phyloP scores from a whole-genome alignment of 257 asterid species.

The Nemophila menziesii region DNA sequence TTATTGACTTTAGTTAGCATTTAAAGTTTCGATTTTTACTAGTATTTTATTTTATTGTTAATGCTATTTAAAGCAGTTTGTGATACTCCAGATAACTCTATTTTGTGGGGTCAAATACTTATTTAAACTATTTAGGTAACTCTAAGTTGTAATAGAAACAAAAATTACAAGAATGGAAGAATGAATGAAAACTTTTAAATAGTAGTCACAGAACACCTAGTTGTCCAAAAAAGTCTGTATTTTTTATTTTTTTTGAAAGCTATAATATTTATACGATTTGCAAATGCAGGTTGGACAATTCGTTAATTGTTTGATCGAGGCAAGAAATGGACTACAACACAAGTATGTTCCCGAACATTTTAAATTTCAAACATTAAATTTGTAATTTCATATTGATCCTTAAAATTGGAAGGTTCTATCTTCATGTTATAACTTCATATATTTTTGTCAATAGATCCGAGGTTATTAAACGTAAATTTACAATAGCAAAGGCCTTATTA shows the following conservation, averaged over 20 bases:
- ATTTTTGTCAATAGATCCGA: conserved; percentile 43
- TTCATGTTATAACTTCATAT: neutral
- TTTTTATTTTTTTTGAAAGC: no score
- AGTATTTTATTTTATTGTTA: neutral
- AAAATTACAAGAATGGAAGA: no score
- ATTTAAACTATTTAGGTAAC: no score
- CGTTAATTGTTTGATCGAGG: conserved; percentile 60
- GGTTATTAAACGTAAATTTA: conserved; percentile 47
- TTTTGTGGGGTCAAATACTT: no score
- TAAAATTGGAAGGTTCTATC: no score
- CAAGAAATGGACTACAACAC: conserved; percentile 48
- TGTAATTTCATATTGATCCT: neutral
- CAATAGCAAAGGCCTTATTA: conserved; percentile 60
- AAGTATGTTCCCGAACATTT: conserved; percentile 24
- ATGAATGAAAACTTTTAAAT: no score
- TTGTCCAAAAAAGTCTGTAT: no score
- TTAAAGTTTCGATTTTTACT: neutral
- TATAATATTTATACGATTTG: conserved; percentile 1
- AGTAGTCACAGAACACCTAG: no score
- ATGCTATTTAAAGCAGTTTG: neutral
- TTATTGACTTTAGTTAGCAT: neutral
- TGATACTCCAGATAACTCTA: neutral
- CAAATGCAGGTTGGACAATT: conserved; percentile 60
- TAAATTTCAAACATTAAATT: neutral
- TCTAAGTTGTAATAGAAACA: no score